Conservation (phyloP, 768 basidiomycete genomes). For the Suillus plorans region DNA sequence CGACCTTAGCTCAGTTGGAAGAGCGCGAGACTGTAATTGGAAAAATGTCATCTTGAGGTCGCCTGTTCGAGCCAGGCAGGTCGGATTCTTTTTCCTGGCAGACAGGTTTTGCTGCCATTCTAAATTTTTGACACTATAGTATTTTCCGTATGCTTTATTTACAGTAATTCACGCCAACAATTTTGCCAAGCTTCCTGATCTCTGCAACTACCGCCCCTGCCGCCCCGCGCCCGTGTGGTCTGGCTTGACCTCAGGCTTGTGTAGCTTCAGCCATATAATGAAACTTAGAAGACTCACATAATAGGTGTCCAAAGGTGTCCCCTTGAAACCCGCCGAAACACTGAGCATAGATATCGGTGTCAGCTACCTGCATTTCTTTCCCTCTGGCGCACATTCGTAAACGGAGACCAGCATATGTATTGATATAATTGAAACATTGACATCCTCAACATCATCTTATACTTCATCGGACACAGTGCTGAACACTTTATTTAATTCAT, state of each 20-base stretch:
- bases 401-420: background rate
- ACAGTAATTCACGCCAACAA: background rate
- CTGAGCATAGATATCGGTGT: background rate
- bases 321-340: background rate
- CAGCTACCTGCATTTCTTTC: background rate
- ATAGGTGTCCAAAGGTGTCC: background rate
- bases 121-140: background rate
- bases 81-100: slow-evolving; percentile 35
- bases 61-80: slow-evolving; percentile 65
- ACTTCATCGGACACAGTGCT: background rate
- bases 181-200: background rate
- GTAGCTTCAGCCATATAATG: background rate
- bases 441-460: background rate
- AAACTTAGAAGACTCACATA: background rate
- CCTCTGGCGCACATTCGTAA: background rate
- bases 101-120: background rate
- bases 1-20: slow-evolving; percentile 54
- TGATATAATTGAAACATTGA: background rate
- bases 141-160: background rate
- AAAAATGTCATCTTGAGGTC: slow-evolving; percentile 46
- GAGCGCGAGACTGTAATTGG: slow-evolving; percentile 50
- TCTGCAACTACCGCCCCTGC: too few species aligned
- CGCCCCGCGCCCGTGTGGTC: too few species aligned
- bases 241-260: background rate
- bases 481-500: background rate